Evolutionary conservation across 164 flowering plant species (phyloP).

Genomic region (Pachysandra terminalis): DNA sequence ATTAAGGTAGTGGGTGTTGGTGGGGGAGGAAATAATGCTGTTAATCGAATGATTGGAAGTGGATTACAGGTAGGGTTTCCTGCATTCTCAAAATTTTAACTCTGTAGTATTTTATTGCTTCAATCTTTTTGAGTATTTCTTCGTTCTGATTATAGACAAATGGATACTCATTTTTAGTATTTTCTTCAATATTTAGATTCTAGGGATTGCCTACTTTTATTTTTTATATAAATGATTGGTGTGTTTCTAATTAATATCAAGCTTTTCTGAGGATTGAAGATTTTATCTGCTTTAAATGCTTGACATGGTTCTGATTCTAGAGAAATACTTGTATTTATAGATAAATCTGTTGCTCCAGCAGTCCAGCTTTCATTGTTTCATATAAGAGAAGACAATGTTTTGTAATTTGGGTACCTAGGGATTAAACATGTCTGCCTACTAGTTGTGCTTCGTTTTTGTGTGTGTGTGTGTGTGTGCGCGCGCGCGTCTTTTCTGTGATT

Average conservation of each 20-base stretch:
- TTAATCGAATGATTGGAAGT: conserved; percentile 94
- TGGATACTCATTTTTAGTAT: background rate
- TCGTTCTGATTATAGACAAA: background rate
- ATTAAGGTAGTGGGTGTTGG: conserved; percentile 98
- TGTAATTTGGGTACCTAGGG: too few relatives aligned
- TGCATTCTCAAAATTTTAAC: background rate
- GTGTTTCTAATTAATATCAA: background rate
- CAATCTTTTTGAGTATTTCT: background rate
- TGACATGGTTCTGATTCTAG: background rate
- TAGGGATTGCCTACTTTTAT: background rate
- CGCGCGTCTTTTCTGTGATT: too few relatives aligned
- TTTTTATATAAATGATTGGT: background rate
- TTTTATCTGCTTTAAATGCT: background rate
- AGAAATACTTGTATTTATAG: too few relatives aligned
- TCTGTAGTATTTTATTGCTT: background rate
- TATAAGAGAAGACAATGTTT: too few relatives aligned
- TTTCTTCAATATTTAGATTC: background rate
- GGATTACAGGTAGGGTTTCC: conserved; percentile 66
- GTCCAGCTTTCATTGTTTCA: too few relatives aligned
- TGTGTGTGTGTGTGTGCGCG: too few relatives aligned
- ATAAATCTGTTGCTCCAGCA: too few relatives aligned
- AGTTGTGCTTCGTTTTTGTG: too few relatives aligned
- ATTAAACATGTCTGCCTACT: too few relatives aligned
- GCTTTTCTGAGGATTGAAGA: background rate
- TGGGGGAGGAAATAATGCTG: conserved; percentile 98